phyloP scores from a whole-genome alignment of 352 stramenopile genomes.

The Pythium folliculosum region DNA sequence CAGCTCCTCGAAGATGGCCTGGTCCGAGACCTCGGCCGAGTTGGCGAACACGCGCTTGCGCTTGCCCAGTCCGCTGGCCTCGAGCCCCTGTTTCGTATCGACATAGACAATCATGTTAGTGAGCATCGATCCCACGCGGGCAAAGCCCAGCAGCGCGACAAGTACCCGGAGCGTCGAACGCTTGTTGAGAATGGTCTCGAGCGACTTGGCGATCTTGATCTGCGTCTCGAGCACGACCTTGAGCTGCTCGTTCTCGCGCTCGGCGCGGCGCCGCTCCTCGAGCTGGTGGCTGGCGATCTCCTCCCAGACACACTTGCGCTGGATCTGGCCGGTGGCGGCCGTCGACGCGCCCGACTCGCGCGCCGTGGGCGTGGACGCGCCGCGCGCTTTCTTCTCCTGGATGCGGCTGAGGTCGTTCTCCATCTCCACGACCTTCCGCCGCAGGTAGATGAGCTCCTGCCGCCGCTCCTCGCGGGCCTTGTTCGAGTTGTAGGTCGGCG shows the following conservation, averaged over 20 bases:
- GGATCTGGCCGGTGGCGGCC: not conserved
- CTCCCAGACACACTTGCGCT: constrained; percentile 27
- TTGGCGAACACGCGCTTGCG: constrained; percentile 29
- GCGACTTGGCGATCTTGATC: constrained; percentile 46
- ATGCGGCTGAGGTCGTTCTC: constrained; percentile 26
- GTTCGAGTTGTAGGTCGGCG: constrained; percentile 34
- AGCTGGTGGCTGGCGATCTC: constrained; percentile 28
- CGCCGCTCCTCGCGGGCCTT: constrained; percentile 29
- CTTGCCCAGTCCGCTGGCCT: constrained; percentile 26
- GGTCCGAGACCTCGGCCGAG: constrained; percentile 6
- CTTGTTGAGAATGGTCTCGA: constrained; percentile 46
- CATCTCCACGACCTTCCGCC: constrained; percentile 26
- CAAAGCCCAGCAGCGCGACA: constrained; percentile 5
- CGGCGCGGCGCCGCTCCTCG: constrained; percentile 26
- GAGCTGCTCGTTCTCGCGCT: constrained; percentile 46
- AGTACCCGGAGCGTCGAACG: constrained; percentile 33
- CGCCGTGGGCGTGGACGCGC: not conserved
- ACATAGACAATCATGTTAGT: constrained; percentile 10
- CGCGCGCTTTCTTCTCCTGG: constrained; percentile 15
- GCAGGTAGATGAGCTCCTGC: constrained; percentile 30
- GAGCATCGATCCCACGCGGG: not conserved
- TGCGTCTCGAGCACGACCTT: constrained; percentile 55
- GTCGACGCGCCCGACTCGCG: not conserved
- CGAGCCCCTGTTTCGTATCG: constrained; percentile 19
- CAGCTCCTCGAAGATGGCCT: constrained; percentile 29